A percentile compares a stretch with the other conserved stretches of the same genome.
Evolutionary conservation across 2,329 filamentous ascomycete genomes (phyloP).

Genomic region (Pseudopithomyces maydicus): DNA sequence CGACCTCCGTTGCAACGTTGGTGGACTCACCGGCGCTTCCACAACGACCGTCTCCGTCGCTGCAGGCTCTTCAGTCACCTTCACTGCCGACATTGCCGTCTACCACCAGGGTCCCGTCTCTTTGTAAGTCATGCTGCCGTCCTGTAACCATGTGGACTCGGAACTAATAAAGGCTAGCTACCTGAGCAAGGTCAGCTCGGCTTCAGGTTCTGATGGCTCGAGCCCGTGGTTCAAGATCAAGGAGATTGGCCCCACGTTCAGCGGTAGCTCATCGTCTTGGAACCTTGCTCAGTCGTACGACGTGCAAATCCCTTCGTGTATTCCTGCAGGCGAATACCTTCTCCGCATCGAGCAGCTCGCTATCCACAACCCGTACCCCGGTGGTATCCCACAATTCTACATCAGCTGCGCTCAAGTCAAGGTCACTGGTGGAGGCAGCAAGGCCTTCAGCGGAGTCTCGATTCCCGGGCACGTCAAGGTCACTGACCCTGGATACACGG

Average conservation of each 20-base stretch:
- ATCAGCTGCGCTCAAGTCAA: slow-evolving; percentile 54
- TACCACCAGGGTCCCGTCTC: slow-evolving; percentile 48
- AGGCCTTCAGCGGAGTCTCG: slow-evolving; percentile 28
- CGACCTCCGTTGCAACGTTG: slow-evolving; percentile 45
- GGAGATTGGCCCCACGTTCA: slow-evolving; percentile 45
- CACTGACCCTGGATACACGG: slow-evolving; percentile 44
- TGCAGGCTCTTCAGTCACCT: slow-evolving; percentile 42
- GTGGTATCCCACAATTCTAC: slow-evolving; percentile 35
- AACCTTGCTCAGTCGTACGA: slow-evolving; percentile 38
- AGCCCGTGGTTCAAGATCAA: slow-evolving; percentile 48
- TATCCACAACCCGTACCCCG: slow-evolving; percentile 48
- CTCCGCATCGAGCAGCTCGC: slow-evolving; percentile 56
- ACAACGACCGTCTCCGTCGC: slow-evolving; percentile 42
- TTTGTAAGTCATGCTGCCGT: slow-evolving; percentile 20
- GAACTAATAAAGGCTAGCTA: slow-evolving; percentile 23
- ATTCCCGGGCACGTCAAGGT: slow-evolving; percentile 44
- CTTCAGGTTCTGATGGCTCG: slow-evolving; percentile 41
- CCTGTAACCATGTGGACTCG: background rate
- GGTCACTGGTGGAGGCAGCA: slow-evolving; percentile 46
- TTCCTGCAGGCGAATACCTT: slow-evolving; percentile 53
- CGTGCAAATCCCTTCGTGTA: slow-evolving; percentile 48
- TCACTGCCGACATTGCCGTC: slow-evolving; percentile 43
- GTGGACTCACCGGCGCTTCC: slow-evolving; percentile 29
- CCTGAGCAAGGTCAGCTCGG: slow-evolving; percentile 43
- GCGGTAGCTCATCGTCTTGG: slow-evolving; percentile 37